phyloP scores from a whole-genome alignment of 164 flowering plant genomes.

The Vitis labrusca region DNA sequence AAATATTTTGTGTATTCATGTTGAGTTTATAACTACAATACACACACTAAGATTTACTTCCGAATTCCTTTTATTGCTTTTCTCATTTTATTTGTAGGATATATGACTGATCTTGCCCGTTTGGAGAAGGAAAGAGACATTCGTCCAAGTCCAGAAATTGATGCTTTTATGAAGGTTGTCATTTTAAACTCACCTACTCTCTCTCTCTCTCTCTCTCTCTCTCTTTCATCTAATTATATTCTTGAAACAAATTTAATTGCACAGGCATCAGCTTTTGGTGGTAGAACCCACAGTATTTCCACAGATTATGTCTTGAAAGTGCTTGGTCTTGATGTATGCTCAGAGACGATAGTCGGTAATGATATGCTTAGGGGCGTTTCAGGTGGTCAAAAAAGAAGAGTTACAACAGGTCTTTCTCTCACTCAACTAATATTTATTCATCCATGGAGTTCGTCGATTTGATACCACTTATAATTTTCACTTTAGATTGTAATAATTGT shows the following conservation, averaged over 20 bases:
- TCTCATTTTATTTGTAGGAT: constrained; percentile 27
- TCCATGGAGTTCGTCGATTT: neutral
- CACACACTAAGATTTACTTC: too few relatives aligned
- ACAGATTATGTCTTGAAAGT: constrained; percentile 87
- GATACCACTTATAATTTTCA: neutral
- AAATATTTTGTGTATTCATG: too few relatives aligned
- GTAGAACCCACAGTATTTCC: constrained; percentile 59
- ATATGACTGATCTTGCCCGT: constrained; percentile 51
- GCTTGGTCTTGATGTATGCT: constrained; percentile 86
- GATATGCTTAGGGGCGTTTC: constrained; percentile 94
- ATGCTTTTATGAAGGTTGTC: constrained; percentile 91
- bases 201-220: too few relatives aligned
- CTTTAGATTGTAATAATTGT: too few relatives aligned
- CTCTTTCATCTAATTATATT: neutral
- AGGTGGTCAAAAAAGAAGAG: constrained; percentile 91
- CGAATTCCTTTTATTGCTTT: constrained; percentile 1
- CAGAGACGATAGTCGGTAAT: constrained; percentile 82
- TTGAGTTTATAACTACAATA: too few relatives aligned
- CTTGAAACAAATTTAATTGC: constrained; percentile 5
- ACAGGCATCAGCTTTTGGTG: constrained; percentile 80
- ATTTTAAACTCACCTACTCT: neutral
- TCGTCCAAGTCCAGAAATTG: constrained; percentile 80
- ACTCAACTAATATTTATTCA: constrained; percentile 1
- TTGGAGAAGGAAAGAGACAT: constrained; percentile 70
- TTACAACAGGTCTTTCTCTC: constrained; percentile 69